Percentiles rank a stretch among this genome's conserved stretches.
These are phyloP conservation scores for Sherardia arvensis DNA, from an alignment of 257 asterid genomes.

Conservation along the genomic window DNA sequence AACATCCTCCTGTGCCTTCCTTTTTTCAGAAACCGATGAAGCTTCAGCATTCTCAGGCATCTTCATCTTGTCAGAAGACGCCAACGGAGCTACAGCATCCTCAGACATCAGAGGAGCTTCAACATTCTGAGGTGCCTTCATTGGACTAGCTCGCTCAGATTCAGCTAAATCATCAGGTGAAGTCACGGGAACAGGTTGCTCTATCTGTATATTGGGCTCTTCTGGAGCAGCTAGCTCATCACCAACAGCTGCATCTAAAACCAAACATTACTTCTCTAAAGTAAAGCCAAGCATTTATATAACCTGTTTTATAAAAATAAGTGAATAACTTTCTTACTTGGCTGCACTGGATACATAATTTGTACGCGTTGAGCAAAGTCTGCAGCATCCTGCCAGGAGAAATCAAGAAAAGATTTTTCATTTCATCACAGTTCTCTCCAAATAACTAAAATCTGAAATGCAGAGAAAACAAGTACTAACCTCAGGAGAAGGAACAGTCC, in stretches of 20 bases:
- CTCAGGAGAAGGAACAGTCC: conserved; percentile 51
- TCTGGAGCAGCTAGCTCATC: not conserved
- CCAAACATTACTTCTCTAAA: not conserved
- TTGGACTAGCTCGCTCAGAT: not conserved
- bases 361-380: conserved; percentile 10
- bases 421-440: not conserved
- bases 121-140: conserved; percentile 4
- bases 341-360: conserved; percentile 17
- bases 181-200: not conserved
- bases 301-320: not conserved
- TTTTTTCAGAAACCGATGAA: not conserved
- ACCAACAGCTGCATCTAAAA: conserved; percentile 10
- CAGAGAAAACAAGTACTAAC: conserved; percentile 25
- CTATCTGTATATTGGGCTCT: conserved; percentile 2
- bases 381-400: conserved; percentile 16
- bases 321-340: conserved; percentile 14
- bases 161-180: not conserved
- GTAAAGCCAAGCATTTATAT: not conserved
- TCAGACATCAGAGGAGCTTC: not conserved
- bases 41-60: not conserved
- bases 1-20: not conserved
- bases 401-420: not conserved
- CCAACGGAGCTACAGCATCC: not conserved
- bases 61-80: not conserved
- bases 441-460: not conserved